A percentile compares a stretch with the other conserved stretches of the same genome.
Conservation (phyloP, 768 basidiomycete species). For the Clitopilus hobsonii region DNA sequence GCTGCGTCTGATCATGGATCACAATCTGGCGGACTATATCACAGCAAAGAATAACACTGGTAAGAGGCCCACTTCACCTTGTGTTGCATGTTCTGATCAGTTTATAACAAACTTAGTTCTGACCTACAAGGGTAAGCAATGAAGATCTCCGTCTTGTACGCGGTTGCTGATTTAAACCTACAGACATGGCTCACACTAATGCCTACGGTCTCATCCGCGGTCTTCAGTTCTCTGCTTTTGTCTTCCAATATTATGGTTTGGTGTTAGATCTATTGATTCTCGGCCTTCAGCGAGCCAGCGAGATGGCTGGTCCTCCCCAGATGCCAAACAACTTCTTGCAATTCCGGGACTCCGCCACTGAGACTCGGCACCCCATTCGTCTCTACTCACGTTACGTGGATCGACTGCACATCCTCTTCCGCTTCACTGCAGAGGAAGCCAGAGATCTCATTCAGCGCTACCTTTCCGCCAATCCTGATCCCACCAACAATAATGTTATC, state of each 20-base stretch:
- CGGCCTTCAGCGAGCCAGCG: constrained; percentile 95
- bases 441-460: constrained; percentile 98
- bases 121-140: constrained; percentile 73
- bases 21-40: constrained; percentile 98
- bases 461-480: constrained; percentile 95
- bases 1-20: constrained; percentile 93
- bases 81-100: background rate
- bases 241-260: constrained; percentile 98
- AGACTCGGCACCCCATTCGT: constrained; percentile 96
- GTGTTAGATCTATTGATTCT: constrained; percentile 94
- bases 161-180: constrained; percentile 6
- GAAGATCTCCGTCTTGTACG: background rate
- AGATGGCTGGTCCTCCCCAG: constrained; percentile 98
- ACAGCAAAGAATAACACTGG: constrained; percentile 98
- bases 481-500: constrained; percentile 98
- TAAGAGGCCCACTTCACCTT: constrained; percentile 16
- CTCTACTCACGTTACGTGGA: constrained; percentile 98
- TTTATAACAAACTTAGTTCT: constrained; percentile 38
- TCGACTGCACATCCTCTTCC: constrained; percentile 91
- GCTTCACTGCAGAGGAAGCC: constrained; percentile 96
- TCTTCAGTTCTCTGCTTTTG: constrained; percentile 96
- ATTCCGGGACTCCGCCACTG: constrained; percentile 91
- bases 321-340: constrained; percentile 99
- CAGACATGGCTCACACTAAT: constrained; percentile 95
- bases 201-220: constrained; percentile 97